Conservation (phyloP, 805 yeast genomes). For the Yarrowia osloensis region DNA sequence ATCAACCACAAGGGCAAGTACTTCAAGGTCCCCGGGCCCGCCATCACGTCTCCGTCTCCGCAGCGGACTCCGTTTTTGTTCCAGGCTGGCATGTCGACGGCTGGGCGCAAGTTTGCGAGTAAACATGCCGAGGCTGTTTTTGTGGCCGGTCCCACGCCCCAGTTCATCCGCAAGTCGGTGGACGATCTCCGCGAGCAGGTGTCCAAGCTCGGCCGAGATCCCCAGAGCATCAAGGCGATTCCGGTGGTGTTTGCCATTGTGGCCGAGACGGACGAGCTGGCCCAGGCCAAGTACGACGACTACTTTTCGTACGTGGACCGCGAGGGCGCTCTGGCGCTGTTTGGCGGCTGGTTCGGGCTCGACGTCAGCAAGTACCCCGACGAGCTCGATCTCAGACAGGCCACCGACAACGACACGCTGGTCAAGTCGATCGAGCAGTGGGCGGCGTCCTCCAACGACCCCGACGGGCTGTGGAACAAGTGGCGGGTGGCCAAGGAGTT, state of each 20-base stretch:
- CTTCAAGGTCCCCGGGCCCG: conserved; percentile 50
- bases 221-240: conserved; percentile 46
- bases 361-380: conserved; percentile 45
- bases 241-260: conserved; percentile 45
- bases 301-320: conserved; percentile 44
- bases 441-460: conserved; percentile 43
- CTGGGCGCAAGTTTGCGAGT: conserved; percentile 49
- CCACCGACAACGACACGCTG: conserved; percentile 42
- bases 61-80: conserved; percentile 50
- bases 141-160: conserved; percentile 45
- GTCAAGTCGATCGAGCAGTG: conserved; percentile 44
- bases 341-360: conserved; percentile 49
- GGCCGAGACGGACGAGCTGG: conserved; percentile 49
- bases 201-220: conserved; percentile 43
- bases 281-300: conserved; percentile 44
- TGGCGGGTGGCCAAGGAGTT: conserved; percentile 42
- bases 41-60: conserved; percentile 49
- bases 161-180: conserved; percentile 40
- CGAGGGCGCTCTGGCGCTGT: conserved; percentile 49
- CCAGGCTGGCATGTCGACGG: conserved; percentile 50
- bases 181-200: conserved; percentile 44
- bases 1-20: conserved; percentile 49
- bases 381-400: conserved; percentile 43
- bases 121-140: conserved; percentile 50
- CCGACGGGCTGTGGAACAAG: conserved; percentile 37